phyloP scores from a whole-genome alignment of 306 rosid genomes.

The Cucumis sativus region DNA sequence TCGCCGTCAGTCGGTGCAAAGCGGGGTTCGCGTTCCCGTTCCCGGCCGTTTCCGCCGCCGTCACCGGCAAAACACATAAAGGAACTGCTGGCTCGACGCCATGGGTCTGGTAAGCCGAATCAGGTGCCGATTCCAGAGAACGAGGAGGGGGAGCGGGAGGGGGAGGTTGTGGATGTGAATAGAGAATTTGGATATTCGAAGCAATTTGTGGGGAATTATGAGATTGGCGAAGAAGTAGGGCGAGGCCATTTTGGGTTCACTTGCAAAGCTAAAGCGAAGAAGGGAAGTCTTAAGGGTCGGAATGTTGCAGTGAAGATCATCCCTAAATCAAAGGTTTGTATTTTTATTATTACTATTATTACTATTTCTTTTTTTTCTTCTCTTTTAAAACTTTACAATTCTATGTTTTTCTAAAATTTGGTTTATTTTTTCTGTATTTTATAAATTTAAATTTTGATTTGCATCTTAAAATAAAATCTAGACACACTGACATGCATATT shows the following conservation, averaged over 20 bases:
- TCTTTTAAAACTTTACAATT: too few species aligned
- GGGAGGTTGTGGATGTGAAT: constrained; percentile 37
- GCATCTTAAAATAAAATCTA: too few species aligned
- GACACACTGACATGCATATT: too few species aligned
- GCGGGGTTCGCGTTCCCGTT: constrained; percentile 23
- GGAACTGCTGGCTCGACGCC: constrained; percentile 62
- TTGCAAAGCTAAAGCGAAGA: background rate
- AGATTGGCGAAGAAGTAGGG: constrained; percentile 24
- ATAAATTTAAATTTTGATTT: too few species aligned
- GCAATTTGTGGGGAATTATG: constrained; percentile 39
- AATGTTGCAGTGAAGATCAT: background rate
- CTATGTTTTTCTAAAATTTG: too few species aligned
- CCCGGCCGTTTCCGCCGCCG: constrained; percentile 89
- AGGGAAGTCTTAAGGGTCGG: background rate
- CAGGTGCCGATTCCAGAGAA: constrained; percentile 79
- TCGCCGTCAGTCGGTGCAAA: constrained; percentile 47
- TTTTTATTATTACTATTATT: too few species aligned
- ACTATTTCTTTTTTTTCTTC: too few species aligned
- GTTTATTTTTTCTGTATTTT: too few species aligned
- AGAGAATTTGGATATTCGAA: constrained; percentile 63
- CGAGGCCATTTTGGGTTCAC: background rate
- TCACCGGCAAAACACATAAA: constrained; percentile 90
- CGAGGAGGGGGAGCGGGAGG: background rate
- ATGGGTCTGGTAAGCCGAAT: constrained; percentile 76
- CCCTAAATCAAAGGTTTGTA: background rate